Evolutionary conservation across 495 filamentous ascomycete genomes (phyloP).

Genomic region (Penicillium coffeae): DNA sequence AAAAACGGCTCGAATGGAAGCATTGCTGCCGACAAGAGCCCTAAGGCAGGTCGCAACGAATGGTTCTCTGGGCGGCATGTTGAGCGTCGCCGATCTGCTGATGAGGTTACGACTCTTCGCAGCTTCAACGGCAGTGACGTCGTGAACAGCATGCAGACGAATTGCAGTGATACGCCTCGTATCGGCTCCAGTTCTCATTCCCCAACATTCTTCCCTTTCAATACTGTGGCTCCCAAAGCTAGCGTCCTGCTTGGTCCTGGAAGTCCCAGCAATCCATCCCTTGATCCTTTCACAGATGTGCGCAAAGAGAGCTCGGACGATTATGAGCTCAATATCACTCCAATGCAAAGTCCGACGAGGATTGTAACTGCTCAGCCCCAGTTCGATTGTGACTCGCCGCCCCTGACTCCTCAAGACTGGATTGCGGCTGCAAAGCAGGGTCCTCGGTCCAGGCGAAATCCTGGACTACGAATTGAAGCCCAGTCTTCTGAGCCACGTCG

Average conservation of each 20-base stretch:
- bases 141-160: conserved; percentile 29
- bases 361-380: conserved; percentile 2
- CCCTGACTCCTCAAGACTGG: conserved; percentile 43
- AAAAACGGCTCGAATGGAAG: conserved; percentile 37
- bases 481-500: conserved; percentile 13
- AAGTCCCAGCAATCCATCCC: conserved; percentile 20
- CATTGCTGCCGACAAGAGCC: conserved; percentile 24
- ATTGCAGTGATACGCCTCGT: conserved; percentile 30
- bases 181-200: conserved; percentile 23
- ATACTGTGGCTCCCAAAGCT: conserved; percentile 27
- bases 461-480: conserved; percentile 5
- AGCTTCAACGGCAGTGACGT: conserved; percentile 28
- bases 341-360: conserved; percentile 20
- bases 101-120: conserved; percentile 27
- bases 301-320: conserved; percentile 16
- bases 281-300: conserved; percentile 21
- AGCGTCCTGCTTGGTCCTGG: conserved; percentile 24
- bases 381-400: conserved; percentile 17
- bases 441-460: conserved; percentile 14
- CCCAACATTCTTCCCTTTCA: conserved; percentile 31
- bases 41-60: conserved; percentile 10
- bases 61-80: conserved; percentile 20
- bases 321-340: conserved; percentile 19
- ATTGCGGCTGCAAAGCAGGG: conserved; percentile 36
- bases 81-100: conserved; percentile 34